Percentiles rank a stretch among this genome's conserved stretches.
phyloP scores from a whole-genome alignment of 805 yeast species.

The Yarrowia sp. region DNA sequence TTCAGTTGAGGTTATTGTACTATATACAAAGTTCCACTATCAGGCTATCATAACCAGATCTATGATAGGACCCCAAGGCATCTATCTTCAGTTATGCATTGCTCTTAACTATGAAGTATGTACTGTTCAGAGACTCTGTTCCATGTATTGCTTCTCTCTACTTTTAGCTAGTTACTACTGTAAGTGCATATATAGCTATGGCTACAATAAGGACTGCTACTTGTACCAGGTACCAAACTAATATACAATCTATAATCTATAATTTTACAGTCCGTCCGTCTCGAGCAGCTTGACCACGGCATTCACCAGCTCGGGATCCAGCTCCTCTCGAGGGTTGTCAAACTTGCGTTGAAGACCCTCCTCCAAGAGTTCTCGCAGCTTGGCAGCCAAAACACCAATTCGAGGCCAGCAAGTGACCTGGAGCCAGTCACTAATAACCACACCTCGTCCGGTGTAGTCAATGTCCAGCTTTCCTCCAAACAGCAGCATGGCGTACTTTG shows the following conservation, averaged over 20 bases:
- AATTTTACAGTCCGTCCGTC: neutral
- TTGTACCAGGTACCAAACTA: neutral
- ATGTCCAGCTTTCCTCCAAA: conserved; percentile 61
- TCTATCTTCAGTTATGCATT: no score
- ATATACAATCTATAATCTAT: neutral
- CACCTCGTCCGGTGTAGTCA: conserved; percentile 66
- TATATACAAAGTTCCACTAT: no score
- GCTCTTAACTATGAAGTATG: no score
- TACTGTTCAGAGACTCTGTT: no score
- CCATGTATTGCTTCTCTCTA: no score
- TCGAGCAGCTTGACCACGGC: conserved; percentile 10
- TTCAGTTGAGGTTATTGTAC: no score
- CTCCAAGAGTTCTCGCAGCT: conserved; percentile 65
- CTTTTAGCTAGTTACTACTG: no score
- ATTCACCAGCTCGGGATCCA: conserved; percentile 29
- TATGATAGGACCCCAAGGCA: no score
- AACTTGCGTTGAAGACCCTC: conserved; percentile 61
- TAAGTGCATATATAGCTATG: no score
- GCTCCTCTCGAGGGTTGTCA: conserved; percentile 45
- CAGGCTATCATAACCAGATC: no score
- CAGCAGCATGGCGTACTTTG: conserved; percentile 66
- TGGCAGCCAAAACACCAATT: conserved; percentile 79
- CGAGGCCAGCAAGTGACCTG: conserved; percentile 93
- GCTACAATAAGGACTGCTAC: no score
- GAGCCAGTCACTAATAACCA: conserved; percentile 83